Percentiles rank a stretch among this genome's conserved stretches.
phyloP scores from a whole-genome alignment of 2,329 filamentous ascomycete species.

The Diaporthe ilicicola region DNA sequence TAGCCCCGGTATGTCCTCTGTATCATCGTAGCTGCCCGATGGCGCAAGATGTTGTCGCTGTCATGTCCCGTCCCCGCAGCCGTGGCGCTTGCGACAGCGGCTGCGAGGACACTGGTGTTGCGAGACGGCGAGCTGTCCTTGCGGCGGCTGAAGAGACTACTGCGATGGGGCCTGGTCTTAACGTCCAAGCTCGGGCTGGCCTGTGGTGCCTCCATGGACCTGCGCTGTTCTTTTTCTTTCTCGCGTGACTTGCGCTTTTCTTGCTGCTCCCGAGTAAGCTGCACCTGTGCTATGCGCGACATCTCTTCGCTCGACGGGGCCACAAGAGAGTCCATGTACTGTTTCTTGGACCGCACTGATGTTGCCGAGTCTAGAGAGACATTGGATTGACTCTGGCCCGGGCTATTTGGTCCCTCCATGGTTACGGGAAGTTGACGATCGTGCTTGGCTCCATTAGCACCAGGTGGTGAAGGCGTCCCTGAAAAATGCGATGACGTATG shows the following conservation, averaged over 20 bases:
- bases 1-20: constrained; percentile 83
- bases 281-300: constrained; percentile 56
- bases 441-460: neutral
- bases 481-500: constrained; percentile 24
- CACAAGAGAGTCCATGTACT: constrained; percentile 61
- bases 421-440: neutral
- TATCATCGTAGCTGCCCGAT: constrained; percentile 64
- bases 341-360: constrained; percentile 44
- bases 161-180: constrained; percentile 34
- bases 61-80: constrained; percentile 24
- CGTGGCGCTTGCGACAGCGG: constrained; percentile 24
- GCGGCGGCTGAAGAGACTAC: constrained; percentile 34
- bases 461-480: neutral
- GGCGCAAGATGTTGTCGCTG: constrained; percentile 38
- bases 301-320: constrained; percentile 57
- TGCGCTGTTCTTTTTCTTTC: constrained; percentile 47
- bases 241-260: constrained; percentile 51
- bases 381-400: constrained; percentile 29
- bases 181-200: constrained; percentile 4
- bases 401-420: neutral
- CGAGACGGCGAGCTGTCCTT: constrained; percentile 21
- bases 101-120: constrained; percentile 16
- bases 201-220: constrained; percentile 28
- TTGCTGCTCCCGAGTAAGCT: constrained; percentile 56
- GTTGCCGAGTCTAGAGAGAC: constrained; percentile 36